Evolutionary conservation across 2,329 filamentous ascomycete genomes (phyloP), one percentile per base, ranked within the genome.

Genomic region (Didymosphaeria variabile): DNA sequence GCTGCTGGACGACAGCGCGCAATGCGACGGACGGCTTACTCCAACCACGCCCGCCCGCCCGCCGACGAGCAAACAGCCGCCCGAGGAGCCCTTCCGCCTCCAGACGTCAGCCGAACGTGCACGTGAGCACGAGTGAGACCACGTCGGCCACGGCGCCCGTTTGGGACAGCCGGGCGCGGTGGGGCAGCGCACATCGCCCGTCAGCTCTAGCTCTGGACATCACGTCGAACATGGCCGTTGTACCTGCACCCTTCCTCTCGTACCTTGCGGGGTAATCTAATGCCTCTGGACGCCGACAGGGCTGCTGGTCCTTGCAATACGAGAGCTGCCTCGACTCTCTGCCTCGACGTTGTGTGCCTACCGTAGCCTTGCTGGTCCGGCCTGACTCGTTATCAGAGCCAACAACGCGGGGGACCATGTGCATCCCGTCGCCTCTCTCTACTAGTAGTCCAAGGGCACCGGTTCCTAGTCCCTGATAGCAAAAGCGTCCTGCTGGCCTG

Each of bases 231-330:
- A 44, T 29, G 51, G 38, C 52, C 52, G 52, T 45, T 23, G 51
- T 55, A 23, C 52, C 52, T 55, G 52, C n/a, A 45, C 34, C 34
- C 26, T 5, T 31, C 36, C 36, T 19, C 32, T 55, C 26, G 52
- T 55, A 55, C 52, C 52, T 55, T 55, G 52, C 52, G 52, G 52
- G 52, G 52, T 55, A 55, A 45, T 45, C 19, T 23, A 12, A 45
- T 34, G 38, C 26, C 38, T 26, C 21, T 19, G 26, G 9, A 15
- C 13, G 36, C 51, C 9, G 51, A 36, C 36, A 34, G 51, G 36
- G 36, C 32, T n/a, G n/a, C 21, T 21, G 36, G 36, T 21, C 38
- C 23, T 36, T 42, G 49, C 49, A 26, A 52, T 38, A 26, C 49
- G 17, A 38, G n/a, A 21, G 32, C n/a, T 40, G 38, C 38, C 38